Evolutionary conservation across 2,329 filamentous ascomycete genomes (phyloP), one percentile per base, ranked within the genome.

Genomic region (Aspergillus luchuensis): DNA sequence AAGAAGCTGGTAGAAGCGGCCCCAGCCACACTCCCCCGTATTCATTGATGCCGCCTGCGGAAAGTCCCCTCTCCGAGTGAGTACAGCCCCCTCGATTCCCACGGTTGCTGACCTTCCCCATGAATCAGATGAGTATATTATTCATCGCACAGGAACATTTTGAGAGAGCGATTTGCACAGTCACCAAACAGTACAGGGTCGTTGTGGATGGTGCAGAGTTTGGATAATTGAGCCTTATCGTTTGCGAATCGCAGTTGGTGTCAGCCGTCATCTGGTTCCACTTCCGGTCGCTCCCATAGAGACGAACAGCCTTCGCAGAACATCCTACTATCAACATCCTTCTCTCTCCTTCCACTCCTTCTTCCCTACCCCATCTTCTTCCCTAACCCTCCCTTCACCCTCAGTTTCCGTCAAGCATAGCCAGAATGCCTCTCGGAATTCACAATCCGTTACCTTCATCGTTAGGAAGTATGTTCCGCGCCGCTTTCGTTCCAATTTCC

Each of bases 371-470:
- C 23, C 54, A 39, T 39, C 38, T 41, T 41, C 52, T 36, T 23
- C 41, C 5, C 45, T 57, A 5, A 47, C 56, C 48, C 17, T 38
- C 33, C 43, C 38, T 36, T 57, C 49, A 54, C 48, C 52, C 11
- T 57, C 54, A 47, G 25, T 51, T 21, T 53, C 56, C 63, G 59
- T 61, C 61, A 60, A 66, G 59, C 50, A 49, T 61, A 60, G 61
- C 51, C 61, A 76, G 70, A 55, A 79, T 79, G 77, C 75, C 75
- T 70, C 71, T 79, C 67, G 77, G 77, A 64, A 79, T 79, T 53
- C 72, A 80, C 64, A 81, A 80, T 66, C 79, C 80, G 45, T 71
- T 82, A 60, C 80, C 80, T 60, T 77, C 80, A 58, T 82, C 80
- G 61, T 72, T 82, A 72, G 72, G 71, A 69, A 82, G 80, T 81